phyloP scores from a whole-genome alignment of 2,329 filamentous ascomycete genomes.

The Tolypocladium endophyticum region DNA sequence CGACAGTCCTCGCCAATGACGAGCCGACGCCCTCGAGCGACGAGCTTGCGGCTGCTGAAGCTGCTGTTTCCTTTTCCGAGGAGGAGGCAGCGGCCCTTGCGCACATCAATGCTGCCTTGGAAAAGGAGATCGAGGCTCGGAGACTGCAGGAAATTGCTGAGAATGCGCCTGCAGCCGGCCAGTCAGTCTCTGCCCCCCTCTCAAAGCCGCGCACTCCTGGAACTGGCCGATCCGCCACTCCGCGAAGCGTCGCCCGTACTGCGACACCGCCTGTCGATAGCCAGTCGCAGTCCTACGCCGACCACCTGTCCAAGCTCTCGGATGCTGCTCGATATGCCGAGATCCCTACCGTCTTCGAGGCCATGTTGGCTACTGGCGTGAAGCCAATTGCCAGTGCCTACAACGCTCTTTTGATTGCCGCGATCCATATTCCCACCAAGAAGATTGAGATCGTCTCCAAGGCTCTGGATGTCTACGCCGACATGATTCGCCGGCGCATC shows the following conservation, averaged over 20 bases:
- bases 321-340: slow-evolving; percentile 67
- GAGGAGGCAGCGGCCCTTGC: slow-evolving; percentile 55
- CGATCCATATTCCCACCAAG: slow-evolving; percentile 69
- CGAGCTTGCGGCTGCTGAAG: slow-evolving; percentile 21
- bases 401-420: slow-evolving; percentile 78
- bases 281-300: slow-evolving; percentile 62
- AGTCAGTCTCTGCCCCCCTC: slow-evolving; percentile 26
- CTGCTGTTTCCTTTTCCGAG: slow-evolving; percentile 28
- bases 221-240: slow-evolving; percentile 28
- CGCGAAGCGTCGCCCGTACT: slow-evolving; percentile 40
- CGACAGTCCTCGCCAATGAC: slow-evolving; percentile 50
- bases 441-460: slow-evolving; percentile 81
- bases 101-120: slow-evolving; percentile 75
- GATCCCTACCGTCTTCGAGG: slow-evolving; percentile 84
- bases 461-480: slow-evolving; percentile 87
- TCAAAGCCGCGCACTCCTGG: slow-evolving; percentile 30
- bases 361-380: slow-evolving; percentile 73
- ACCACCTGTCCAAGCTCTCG: slow-evolving; percentile 67
- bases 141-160: slow-evolving; percentile 33
- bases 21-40: slow-evolving; percentile 28
- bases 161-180: slow-evolving; percentile 26
- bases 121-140: slow-evolving; percentile 60
- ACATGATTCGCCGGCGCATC: slow-evolving; percentile 85
- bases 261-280: slow-evolving; percentile 51
- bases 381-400: slow-evolving; percentile 79